Evolutionary conservation across 1,139 yeast genomes (phyloP).

Genomic region (Suhomyces kunorum): DNA sequence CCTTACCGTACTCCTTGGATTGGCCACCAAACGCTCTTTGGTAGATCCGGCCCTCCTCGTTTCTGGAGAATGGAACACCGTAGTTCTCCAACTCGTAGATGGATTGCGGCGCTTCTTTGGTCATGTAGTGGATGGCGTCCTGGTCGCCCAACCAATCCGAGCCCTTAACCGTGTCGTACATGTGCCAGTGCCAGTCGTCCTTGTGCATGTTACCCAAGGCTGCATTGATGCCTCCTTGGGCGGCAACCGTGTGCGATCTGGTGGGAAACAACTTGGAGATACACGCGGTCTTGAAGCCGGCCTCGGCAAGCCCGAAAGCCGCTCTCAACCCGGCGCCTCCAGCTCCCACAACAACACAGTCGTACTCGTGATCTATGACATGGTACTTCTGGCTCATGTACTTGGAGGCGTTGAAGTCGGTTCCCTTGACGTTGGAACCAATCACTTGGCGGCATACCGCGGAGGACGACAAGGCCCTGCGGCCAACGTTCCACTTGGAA

Average conservation of each 20-base stretch:
- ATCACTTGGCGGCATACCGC: slow-evolving; percentile 37
- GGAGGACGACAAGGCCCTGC: slow-evolving; percentile 30
- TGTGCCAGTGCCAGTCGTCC: slow-evolving; percentile 99
- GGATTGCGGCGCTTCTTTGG: slow-evolving; percentile 95
- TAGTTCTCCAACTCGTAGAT: slow-evolving; percentile 96
- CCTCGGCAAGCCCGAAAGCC: slow-evolving; percentile 95
- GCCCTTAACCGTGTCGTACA: slow-evolving; percentile 99
- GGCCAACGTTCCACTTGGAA: slow-evolving; percentile 14
- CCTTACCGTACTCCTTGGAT: slow-evolving; percentile 91
- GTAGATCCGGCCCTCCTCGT: slow-evolving; percentile 94
- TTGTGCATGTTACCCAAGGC: slow-evolving; percentile 97
- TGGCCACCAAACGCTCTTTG: slow-evolving; percentile 99
- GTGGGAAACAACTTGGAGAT: slow-evolving; percentile 96
- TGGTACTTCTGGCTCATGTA: slow-evolving; percentile 75
- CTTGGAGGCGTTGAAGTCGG: slow-evolving; percentile 39
- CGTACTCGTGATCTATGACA: slow-evolving; percentile 95
- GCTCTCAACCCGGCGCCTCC: slow-evolving; percentile 99
- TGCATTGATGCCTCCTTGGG: slow-evolving; percentile 99
- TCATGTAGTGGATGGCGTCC: slow-evolving; percentile 99
- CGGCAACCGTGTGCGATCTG: slow-evolving; percentile 98
- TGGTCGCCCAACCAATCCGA: slow-evolving; percentile 99
- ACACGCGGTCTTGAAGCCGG: slow-evolving; percentile 97
- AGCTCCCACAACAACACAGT: slow-evolving; percentile 96
- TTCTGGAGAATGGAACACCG: slow-evolving; percentile 98
- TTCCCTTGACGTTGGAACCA: slow-evolving; percentile 52